Evolutionary conservation across 176 grass and related monocot species (phyloP).

Genomic region (Phyllostachys edulis): DNA sequence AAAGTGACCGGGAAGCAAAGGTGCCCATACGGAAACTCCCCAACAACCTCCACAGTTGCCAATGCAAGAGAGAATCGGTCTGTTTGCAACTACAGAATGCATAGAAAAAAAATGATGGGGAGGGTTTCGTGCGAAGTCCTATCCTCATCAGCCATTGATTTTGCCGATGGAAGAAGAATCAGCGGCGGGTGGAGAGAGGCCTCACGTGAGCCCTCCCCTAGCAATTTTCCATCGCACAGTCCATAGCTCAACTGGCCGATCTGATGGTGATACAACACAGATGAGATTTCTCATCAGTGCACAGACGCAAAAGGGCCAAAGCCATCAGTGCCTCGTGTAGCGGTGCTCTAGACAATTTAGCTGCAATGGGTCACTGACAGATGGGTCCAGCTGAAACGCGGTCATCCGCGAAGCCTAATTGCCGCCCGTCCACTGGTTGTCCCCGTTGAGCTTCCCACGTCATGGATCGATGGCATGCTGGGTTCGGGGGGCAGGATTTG

Average conservation of each 20-base stretch:
- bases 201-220: no score
- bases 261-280: neutral
- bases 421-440: no score
- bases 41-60: neutral
- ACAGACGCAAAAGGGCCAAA: neutral
- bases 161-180: no score
- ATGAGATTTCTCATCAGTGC: neutral
- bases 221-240: no score
- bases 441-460: neutral
- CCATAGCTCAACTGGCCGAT: neutral
- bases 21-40: neutral
- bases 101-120: no score
- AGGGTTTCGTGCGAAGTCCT: no score
- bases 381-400: neutral
- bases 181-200: no score
- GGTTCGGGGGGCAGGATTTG: neutral
- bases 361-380: neutral
- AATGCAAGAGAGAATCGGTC: neutral
- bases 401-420: no score
- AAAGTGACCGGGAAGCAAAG: conserved; percentile 18
- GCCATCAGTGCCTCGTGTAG: neutral
- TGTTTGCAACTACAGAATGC: neutral
- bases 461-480: neutral
- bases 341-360: neutral
- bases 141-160: no score